phyloP scores from a whole-genome alignment of 2,329 filamentous ascomycete genomes.

The Alternaria sp. region DNA sequence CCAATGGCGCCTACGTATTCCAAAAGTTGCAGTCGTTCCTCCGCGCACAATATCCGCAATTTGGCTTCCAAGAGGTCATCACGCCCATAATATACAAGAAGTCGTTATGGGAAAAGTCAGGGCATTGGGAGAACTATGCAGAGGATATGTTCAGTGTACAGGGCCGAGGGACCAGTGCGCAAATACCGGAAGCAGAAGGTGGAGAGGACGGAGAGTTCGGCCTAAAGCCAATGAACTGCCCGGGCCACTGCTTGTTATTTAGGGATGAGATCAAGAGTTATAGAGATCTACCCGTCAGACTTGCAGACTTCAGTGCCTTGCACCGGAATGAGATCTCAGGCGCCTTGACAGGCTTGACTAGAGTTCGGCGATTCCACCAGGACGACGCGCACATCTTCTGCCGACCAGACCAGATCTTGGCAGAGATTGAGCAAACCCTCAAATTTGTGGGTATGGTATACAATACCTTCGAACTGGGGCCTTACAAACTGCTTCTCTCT shows the following conservation, averaged over 20 bases:
- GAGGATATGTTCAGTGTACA: constrained; percentile 91
- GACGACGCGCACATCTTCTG: constrained; percentile 94
- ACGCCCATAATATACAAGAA: constrained; percentile 92
- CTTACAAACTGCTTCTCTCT: constrained; percentile 79
- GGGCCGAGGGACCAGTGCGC: constrained; percentile 59
- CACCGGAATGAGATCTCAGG: constrained; percentile 87
- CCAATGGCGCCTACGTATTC: constrained; percentile 82
- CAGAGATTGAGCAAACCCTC: constrained; percentile 76
- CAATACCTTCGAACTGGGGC: constrained; percentile 71
- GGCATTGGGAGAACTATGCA: constrained; percentile 88
- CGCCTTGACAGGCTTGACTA: constrained; percentile 79
- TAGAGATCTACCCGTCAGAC: constrained; percentile 80
- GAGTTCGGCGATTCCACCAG: constrained; percentile 87
- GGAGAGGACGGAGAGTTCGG: constrained; percentile 77
- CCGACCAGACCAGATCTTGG: constrained; percentile 75
- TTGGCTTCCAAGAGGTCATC: constrained; percentile 88
- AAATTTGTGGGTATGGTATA: constrained; percentile 79
- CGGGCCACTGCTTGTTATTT: constrained; percentile 86
- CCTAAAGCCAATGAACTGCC: constrained; percentile 93
- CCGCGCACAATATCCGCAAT: constrained; percentile 81
- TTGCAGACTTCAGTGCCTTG: constrained; percentile 87
- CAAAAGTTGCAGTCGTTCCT: constrained; percentile 84
- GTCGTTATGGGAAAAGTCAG: constrained; percentile 83
- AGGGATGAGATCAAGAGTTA: constrained; percentile 76
- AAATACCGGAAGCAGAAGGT: constrained; percentile 55